A percentile compares a stretch with the other conserved stretches of the same genome.
phyloP scores from a whole-genome alignment of 2,329 filamentous ascomycete species.

The Westerdykella sp. region DNA sequence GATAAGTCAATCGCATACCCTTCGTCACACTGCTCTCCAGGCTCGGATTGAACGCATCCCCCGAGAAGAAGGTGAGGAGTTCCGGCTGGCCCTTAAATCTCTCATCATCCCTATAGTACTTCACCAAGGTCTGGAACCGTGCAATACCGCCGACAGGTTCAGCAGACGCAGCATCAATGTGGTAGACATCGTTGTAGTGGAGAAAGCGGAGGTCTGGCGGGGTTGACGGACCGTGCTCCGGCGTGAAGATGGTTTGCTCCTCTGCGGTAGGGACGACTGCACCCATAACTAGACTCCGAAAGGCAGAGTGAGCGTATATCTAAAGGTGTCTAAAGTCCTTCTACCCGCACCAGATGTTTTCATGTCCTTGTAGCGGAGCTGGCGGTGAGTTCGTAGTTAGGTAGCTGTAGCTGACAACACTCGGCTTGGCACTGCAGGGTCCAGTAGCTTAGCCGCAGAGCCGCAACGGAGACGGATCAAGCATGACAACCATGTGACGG shows the following conservation, averaged over 20 bases:
- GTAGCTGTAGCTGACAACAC: conserved; percentile 7
- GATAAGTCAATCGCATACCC: conserved; percentile 41
- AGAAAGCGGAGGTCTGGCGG: conserved; percentile 70
- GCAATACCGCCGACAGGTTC: conserved; percentile 78
- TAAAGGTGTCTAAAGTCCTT: too few relatives aligned
- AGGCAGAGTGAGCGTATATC: too few relatives aligned
- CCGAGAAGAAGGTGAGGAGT: conserved; percentile 76
- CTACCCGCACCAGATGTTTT: too few relatives aligned
- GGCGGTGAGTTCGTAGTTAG: conserved; percentile 28
- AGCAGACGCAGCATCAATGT: conserved; percentile 68
- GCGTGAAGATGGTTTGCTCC: conserved; percentile 38
- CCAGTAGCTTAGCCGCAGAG: too few relatives aligned
- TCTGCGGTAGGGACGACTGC: conserved; percentile 17
- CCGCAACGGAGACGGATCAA: too few relatives aligned
- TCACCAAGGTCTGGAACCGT: conserved; percentile 71
- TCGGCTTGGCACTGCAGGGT: too few relatives aligned
- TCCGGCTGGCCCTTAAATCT: conserved; percentile 58
- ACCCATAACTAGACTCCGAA: too few relatives aligned
- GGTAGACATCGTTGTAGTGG: conserved; percentile 94
- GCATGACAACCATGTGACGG: too few relatives aligned
- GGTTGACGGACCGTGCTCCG: conserved; percentile 39
- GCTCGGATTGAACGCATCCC: conserved; percentile 88
- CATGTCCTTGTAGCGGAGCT: conserved; percentile 9
- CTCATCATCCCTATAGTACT: conserved; percentile 62
- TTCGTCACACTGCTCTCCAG: conserved; percentile 86